These are phyloP conservation scores for Pythium monospermum DNA, from an alignment of 352 stramenopile species.

Conservation along the genomic window DNA sequence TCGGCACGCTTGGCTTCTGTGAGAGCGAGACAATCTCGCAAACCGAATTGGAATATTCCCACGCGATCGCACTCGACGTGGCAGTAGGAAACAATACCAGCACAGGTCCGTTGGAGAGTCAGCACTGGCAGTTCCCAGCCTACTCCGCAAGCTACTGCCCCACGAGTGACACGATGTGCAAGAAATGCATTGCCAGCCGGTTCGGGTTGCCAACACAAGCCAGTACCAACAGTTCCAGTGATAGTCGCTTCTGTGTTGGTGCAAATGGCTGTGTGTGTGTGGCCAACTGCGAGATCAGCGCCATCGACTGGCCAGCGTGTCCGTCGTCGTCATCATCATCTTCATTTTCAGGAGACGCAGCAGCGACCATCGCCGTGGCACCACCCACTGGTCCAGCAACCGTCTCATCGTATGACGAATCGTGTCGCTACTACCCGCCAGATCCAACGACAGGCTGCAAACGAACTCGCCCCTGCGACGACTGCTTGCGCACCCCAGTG, in stretches of 20 bases:
- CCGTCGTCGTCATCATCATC: neutral
- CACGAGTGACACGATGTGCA: constrained; percentile 5
- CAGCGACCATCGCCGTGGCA: neutral
- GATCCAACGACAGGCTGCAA: too few relatives aligned
- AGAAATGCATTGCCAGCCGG: neutral
- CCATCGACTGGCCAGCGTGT: neutral
- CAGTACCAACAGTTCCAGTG: neutral
- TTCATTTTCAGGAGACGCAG: neutral
- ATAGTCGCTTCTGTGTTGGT: constrained; percentile 18
- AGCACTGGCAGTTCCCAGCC: constrained; percentile 6
- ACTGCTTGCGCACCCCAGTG: too few relatives aligned
- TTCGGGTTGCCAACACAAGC: neutral
- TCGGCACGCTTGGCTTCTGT: neutral
- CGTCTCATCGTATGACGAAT: too few relatives aligned
- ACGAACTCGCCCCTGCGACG: too few relatives aligned
- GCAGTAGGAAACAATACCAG: neutral
- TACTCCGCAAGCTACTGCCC: constrained; percentile 2
- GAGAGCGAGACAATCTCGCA: neutral
- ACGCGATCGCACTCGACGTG: neutral
- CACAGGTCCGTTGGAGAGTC: neutral
- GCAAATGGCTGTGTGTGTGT: constrained; percentile 9
- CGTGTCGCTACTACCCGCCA: too few relatives aligned
- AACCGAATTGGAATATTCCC: neutral
- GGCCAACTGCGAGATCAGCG: constrained; percentile 6
- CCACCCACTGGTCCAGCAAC: too few relatives aligned